Evolutionary conservation across 129 eudicot species (phyloP), one percentile per base, ranked within the genome.

Genomic region (Cynara cardunculus): DNA sequence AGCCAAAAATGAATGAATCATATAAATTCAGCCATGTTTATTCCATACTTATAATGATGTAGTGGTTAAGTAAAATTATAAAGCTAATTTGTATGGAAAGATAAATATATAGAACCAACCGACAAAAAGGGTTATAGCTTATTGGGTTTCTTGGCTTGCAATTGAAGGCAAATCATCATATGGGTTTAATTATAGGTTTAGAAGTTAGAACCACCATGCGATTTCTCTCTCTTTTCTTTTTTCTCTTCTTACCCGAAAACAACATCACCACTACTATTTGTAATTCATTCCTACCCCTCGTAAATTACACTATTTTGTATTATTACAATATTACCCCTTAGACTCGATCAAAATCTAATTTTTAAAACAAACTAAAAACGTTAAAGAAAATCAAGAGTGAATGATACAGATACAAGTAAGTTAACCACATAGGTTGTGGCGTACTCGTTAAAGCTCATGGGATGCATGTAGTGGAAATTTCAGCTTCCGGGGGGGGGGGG

Each of bases 111-210:
- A 71, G 56, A 81, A 83, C 85, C 85, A 80, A 76, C 80, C 85
- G 73, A 71, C 77, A 70, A 67, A 76, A 28, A 76, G 80, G 78
- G 81, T 41, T 28, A 66, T 28, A 25, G 37, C 64, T 67, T 82
- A 56, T 46, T 86, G 75, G 72, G 70, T 79, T 79, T 82, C 74
- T 85, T 85, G 83, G 85, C 87, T 87, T 82, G 71, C 56, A 87
- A 82, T 84, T 84, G 78, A 85, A 78, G 91, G 71, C 71, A 84
- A 35, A 70, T 77, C 71, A 83, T 62, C 69, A 22, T 26, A 10
- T 16, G 35, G 37, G 37, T 66, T 34, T 62, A 70, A 49, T 70
- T 25, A 68, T 28, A 66, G 46, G 53, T 72, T 74, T 80, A 44
- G 24, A 67, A 62, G 78, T 71, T 72, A 71, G 53, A 76, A 77